Evolutionary conservation across 2,329 filamentous ascomycete genomes (phyloP).

Genomic region (Periconia sp.): DNA sequence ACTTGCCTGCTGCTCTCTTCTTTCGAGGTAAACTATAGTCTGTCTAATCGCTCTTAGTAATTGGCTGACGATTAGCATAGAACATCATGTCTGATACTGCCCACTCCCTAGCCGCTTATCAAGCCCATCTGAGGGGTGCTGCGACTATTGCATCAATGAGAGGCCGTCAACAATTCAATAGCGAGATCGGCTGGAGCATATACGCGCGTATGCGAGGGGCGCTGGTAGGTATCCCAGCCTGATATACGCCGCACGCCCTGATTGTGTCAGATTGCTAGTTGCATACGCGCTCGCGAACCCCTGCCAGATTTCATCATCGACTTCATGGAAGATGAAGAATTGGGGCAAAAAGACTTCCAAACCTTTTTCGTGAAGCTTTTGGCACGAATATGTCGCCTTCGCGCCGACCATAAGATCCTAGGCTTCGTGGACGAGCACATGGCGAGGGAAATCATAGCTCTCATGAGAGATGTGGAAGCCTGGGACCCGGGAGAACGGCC

Average conservation of each 20-base stretch:
- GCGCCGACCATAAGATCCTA: constrained; percentile 12
- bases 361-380: constrained; percentile 14
- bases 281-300: constrained; percentile 12
- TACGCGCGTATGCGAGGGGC: constrained; percentile 17
- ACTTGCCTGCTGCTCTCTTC: constrained; percentile 18
- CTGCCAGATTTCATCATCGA: constrained; percentile 11
- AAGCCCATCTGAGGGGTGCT: constrained; percentile 23
- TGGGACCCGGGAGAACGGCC: constrained; percentile 6
- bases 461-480: constrained; percentile 2
- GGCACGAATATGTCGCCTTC: constrained; percentile 13
- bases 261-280: constrained; percentile 17
- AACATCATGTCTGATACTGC: constrained; percentile 17
- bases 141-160: constrained; percentile 12
- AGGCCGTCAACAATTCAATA: constrained; percentile 10
- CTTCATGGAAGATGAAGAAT: constrained; percentile 12
- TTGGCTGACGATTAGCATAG: constrained; percentile 9
- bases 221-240: constrained; percentile 14
- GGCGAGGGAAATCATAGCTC: constrained; percentile 8
- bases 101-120: constrained; percentile 11
- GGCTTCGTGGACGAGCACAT: constrained; percentile 14
- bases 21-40: constrained; percentile 18
- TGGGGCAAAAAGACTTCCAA: constrained; percentile 12
- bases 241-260: no score
- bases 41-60: not conserved
- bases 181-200: not conserved